These are phyloP conservation scores for Deuterostichococcus epilithicus DNA, from an alignment of 139 green algal species.

Conservation along the genomic window DNA sequence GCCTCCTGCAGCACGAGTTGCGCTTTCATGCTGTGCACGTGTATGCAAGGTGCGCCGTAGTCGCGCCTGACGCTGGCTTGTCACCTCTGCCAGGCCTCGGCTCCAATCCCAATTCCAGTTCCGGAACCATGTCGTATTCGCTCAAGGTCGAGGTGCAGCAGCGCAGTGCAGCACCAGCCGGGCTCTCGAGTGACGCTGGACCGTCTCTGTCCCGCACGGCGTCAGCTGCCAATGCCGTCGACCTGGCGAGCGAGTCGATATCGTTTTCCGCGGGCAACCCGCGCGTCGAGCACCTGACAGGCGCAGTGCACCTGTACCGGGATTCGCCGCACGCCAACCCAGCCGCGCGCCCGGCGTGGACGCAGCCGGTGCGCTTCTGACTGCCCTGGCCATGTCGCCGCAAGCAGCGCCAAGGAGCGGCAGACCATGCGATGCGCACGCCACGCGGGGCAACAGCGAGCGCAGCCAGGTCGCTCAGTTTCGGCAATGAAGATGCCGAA, in stretches of 20 bases:
- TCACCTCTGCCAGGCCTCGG: too few species aligned
- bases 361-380: neutral
- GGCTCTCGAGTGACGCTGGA: neutral
- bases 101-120: too few species aligned
- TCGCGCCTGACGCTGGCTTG: too few species aligned
- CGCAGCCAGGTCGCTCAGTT: too few species aligned
- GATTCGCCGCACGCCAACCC: constrained; percentile 17
- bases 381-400: neutral
- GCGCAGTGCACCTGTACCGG: constrained; percentile 81
- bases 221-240: neutral
- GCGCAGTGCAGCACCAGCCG: neutral
- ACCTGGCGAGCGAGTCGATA: constrained; percentile 11
- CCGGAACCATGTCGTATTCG: neutral
- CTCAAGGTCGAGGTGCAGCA: constrained; percentile 18
- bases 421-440: neutral
- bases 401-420: constrained; percentile 3
- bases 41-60: too few species aligned
- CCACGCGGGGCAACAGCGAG: neutral
- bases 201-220: neutral
- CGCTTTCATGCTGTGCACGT: too few species aligned
- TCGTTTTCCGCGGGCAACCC: constrained; percentile 81
- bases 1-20: too few species aligned
- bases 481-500: too few species aligned
- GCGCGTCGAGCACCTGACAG: constrained; percentile 82
- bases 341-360: neutral